Evolutionary conservation across 1,284 basidiomycete species (phyloP).

Genomic region (Jaminaea rosea): DNA sequence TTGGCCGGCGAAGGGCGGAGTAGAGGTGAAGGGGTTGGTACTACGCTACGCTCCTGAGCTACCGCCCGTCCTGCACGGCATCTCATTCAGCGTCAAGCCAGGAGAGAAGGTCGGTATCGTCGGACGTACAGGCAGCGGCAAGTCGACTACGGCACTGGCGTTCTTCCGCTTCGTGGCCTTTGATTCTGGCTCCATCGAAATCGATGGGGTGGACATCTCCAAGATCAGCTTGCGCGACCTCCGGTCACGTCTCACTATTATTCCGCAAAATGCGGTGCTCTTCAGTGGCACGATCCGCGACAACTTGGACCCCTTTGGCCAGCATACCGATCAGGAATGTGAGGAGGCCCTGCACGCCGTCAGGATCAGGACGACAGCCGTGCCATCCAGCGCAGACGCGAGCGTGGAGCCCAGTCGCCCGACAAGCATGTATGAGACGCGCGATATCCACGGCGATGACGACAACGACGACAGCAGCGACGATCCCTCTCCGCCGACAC

Average conservation of each 20-base stretch:
- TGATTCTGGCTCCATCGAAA: slow-evolving; percentile 18
- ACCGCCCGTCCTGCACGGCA: slow-evolving; percentile 51
- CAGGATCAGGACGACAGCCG: neutral
- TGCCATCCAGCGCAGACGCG: neutral
- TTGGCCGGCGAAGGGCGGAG: slow-evolving; percentile 51
- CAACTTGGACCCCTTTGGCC: slow-evolving; percentile 28
- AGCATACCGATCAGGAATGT: slow-evolving; percentile 26
- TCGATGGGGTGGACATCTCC: slow-evolving; percentile 49
- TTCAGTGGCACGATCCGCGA: slow-evolving; percentile 34
- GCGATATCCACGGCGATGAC: neutral
- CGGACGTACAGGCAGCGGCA: slow-evolving; percentile 54
- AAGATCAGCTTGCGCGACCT: slow-evolving; percentile 50
- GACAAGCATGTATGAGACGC: neutral
- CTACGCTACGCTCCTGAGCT: slow-evolving; percentile 52
- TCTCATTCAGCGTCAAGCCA: slow-evolving; percentile 53
- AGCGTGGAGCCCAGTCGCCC: neutral
- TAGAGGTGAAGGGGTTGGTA: slow-evolving; percentile 50
- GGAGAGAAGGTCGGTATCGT: slow-evolving; percentile 80
- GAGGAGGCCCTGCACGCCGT: slow-evolving; percentile 18
- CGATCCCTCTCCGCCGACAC: neutral
- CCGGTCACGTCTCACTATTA: slow-evolving; percentile 52
- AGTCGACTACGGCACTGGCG: slow-evolving; percentile 38
- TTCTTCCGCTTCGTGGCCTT: slow-evolving; percentile 38
- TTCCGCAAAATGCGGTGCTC: slow-evolving; percentile 48
- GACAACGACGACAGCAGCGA: slow-evolving; percentile 10